These are phyloP conservation scores for Harrya chromipes DNA, from an alignment of 768 basidiomycete genomes.

Conservation along the genomic window DNA sequence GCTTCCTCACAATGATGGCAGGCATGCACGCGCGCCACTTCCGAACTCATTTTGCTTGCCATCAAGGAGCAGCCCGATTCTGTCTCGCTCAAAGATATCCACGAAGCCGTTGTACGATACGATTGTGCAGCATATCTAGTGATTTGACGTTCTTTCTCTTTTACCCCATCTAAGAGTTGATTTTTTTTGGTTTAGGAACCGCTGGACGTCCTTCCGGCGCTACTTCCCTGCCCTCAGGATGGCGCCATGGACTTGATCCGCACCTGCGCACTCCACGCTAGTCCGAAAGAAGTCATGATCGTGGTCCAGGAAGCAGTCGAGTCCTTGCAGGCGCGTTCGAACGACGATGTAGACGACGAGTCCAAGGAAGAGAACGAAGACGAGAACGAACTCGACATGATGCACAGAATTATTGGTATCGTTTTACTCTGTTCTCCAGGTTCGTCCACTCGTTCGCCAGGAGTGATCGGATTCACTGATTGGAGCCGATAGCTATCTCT, in stretches of 20 bases:
- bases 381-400: constrained; percentile 9
- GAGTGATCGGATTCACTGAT: background rate
- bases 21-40: constrained; percentile 17
- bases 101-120: constrained; percentile 14
- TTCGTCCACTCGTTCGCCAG: background rate
- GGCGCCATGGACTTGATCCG: constrained; percentile 33
- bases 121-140: constrained; percentile 19
- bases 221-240: constrained; percentile 32
- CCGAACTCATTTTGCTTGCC: constrained; percentile 21
- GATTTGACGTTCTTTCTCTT: background rate
- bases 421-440: constrained; percentile 22
- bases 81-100: constrained; percentile 18
- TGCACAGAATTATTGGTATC: constrained; percentile 17
- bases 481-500: constrained; percentile 21
- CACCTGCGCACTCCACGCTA: constrained; percentile 30
- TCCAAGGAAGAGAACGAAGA: constrained; percentile 8
- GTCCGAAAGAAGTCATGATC: constrained; percentile 42
- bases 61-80: background rate
- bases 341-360: constrained; percentile 5
- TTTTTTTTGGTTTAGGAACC: constrained; percentile 33
- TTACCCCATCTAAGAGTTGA: background rate
- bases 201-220: constrained; percentile 34
- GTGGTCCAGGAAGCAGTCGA: constrained; percentile 41
- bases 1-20: background rate
- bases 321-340: constrained; percentile 17